phyloP scores from a whole-genome alignment of 2,329 filamentous ascomycete genomes.

The Sporothrix inflata region DNA sequence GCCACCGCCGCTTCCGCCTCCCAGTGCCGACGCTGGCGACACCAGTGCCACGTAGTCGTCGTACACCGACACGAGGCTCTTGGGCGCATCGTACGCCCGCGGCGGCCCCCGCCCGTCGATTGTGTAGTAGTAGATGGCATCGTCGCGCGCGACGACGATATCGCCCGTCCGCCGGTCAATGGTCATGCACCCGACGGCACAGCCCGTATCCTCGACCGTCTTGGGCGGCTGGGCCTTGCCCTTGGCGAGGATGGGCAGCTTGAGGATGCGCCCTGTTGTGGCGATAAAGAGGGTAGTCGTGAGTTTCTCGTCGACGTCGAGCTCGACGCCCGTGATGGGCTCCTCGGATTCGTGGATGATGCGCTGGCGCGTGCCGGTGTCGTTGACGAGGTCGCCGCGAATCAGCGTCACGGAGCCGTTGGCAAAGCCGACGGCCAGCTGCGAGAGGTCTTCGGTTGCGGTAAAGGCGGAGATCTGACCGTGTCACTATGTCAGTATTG shows the following conservation, averaged over 20 bases:
- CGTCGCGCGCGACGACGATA: slow-evolving; percentile 88
- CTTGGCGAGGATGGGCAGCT: slow-evolving; percentile 81
- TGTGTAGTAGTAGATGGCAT: slow-evolving; percentile 94
- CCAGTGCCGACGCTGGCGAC: slow-evolving; percentile 66
- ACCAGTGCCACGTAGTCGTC: slow-evolving; percentile 86
- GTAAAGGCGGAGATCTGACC: slow-evolving; percentile 81
- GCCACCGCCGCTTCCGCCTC: not conserved
- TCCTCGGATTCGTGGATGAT: slow-evolving; percentile 97
- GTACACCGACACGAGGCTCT: slow-evolving; percentile 78
- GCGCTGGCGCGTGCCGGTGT: slow-evolving; percentile 89
- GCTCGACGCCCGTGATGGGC: slow-evolving; percentile 88
- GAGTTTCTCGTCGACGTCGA: slow-evolving; percentile 61
- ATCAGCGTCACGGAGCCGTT: slow-evolving; percentile 95
- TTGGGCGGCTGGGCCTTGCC: slow-evolving; percentile 88
- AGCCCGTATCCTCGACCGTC: slow-evolving; percentile 86
- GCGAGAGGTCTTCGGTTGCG: slow-evolving; percentile 82
- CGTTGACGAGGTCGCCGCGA: slow-evolving; percentile 90
- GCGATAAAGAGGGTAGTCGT: slow-evolving; percentile 90
- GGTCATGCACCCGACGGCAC: slow-evolving; percentile 93
- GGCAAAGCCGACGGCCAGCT: slow-evolving; percentile 92
- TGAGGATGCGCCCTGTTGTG: slow-evolving; percentile 85
- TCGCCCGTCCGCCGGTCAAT: slow-evolving; percentile 78
- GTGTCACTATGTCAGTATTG: not conserved
- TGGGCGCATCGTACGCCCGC: slow-evolving; percentile 88
- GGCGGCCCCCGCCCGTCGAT: slow-evolving; percentile 82